phyloP scores from a whole-genome alignment of 2,329 filamentous ascomycete species.

The Pseudocercospora eumusae region DNA sequence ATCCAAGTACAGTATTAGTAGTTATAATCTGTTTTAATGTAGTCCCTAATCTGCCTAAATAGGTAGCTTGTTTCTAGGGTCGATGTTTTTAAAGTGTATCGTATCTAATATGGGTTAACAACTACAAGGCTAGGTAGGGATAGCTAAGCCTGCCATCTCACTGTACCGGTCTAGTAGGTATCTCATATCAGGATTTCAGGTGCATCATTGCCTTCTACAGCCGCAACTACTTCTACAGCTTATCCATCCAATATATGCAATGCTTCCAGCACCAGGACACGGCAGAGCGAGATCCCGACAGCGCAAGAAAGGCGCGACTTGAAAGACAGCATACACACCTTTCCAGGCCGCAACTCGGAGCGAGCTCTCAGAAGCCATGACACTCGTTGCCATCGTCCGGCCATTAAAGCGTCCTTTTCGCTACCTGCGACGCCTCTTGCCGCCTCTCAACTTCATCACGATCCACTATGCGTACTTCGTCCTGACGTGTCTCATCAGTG shows the following conservation, averaged over 20 bases:
- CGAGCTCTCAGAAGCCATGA: neutral
- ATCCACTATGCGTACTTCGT: conserved; percentile 70
- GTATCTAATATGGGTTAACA: too few relatives aligned
- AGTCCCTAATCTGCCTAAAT: too few relatives aligned
- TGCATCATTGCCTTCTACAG: neutral
- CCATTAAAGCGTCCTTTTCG: conserved; percentile 25
- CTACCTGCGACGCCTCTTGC: conserved; percentile 27
- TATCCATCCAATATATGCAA: neutral
- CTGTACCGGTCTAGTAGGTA: neutral
- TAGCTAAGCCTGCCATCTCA: too few relatives aligned
- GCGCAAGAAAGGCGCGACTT: conserved; percentile 2
- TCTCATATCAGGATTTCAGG: neutral
- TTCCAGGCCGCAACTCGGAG: neutral
- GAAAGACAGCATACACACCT: neutral
- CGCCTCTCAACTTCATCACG: conserved; percentile 40
- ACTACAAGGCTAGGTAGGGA: too few relatives aligned
- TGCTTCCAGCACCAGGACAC: conserved; percentile 5
- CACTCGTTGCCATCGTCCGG: neutral
- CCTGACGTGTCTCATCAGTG: conserved; percentile 55
- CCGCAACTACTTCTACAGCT: neutral
- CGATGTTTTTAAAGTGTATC: too few relatives aligned
- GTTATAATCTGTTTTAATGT: too few relatives aligned
- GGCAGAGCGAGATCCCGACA: conserved; percentile 1
- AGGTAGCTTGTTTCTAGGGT: too few relatives aligned
- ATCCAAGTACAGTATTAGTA: too few relatives aligned